Conservation (phyloP, 768 basidiomycete genomes). For the Ramaria sp. region DNA sequence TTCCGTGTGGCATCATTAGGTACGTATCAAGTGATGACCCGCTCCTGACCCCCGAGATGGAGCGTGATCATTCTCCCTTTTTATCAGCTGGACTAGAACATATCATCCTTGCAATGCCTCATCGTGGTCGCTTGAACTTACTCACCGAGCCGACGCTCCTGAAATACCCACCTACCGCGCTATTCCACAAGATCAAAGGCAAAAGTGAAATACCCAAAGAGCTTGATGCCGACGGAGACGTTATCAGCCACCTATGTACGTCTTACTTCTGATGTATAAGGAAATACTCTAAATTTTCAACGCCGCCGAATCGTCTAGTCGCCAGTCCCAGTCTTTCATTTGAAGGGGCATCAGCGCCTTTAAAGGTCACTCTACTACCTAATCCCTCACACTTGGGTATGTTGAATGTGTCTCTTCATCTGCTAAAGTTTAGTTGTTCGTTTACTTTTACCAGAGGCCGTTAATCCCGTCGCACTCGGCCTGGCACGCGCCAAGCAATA, state of each 20-base stretch:
- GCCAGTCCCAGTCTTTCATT: conserved; percentile 58
- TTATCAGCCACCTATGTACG: conserved; percentile 73
- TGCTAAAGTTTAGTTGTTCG: conserved; percentile 2
- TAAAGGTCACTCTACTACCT: conserved; percentile 71
- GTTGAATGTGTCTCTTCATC: conserved; percentile 11
- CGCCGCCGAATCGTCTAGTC: conserved; percentile 24
- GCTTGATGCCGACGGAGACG: conserved; percentile 67
- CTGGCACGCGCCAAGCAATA: conserved; percentile 90
- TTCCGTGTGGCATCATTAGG: conserved; percentile 58
- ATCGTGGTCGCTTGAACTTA: conserved; percentile 79
- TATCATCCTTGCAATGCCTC: conserved; percentile 77
- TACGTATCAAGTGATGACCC: conserved; percentile 15
- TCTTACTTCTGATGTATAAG: conserved; percentile 2
- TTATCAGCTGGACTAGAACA: conserved; percentile 50
- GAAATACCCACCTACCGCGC: conserved; percentile 48
- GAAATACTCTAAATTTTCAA: not conserved
- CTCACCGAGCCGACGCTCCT: conserved; percentile 57
- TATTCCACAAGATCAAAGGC: conserved; percentile 86
- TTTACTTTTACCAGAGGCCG: conserved; percentile 47
- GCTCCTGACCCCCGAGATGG: not conserved
- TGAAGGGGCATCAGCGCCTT: conserved; percentile 30
- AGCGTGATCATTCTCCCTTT: not conserved
- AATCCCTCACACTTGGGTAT: conserved; percentile 70
- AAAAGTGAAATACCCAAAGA: conserved; percentile 60
- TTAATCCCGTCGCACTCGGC: conserved; percentile 79